A percentile compares a stretch with the other conserved stretches of the same genome.
Evolutionary conservation across 2,329 filamentous ascomycete species (phyloP).

Genomic region (Verticillium isaacii): DNA sequence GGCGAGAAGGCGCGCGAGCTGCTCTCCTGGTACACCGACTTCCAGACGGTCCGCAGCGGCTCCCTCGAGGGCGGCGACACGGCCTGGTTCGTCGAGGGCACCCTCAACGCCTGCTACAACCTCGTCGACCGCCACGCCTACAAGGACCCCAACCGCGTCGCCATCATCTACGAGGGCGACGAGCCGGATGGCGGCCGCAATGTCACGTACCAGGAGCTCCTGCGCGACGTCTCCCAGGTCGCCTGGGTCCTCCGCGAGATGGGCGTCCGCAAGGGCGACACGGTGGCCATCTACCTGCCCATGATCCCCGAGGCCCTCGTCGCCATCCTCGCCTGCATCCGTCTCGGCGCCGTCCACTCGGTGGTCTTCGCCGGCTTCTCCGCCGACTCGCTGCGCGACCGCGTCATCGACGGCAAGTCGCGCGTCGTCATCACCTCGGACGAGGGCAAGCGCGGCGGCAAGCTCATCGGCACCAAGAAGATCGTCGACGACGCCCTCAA

Average conservation of each 20-base stretch:
- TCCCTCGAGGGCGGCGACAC: slow-evolving; percentile 74
- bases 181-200: slow-evolving; percentile 82
- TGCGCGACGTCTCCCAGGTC: slow-evolving; percentile 83
- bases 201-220: slow-evolving; percentile 88
- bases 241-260: slow-evolving; percentile 89
- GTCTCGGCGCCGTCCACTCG: slow-evolving; percentile 94
- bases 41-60: slow-evolving; percentile 81
- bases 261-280: slow-evolving; percentile 96
- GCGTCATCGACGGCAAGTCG: slow-evolving; percentile 83
- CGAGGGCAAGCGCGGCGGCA: slow-evolving; percentile 96
- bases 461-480: slow-evolving; percentile 96
- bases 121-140: slow-evolving; percentile 96
- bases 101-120: slow-evolving; percentile 95
- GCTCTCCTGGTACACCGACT: slow-evolving; percentile 85
- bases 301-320: slow-evolving; percentile 98
- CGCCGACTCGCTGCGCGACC: slow-evolving; percentile 90
- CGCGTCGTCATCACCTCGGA: slow-evolving; percentile 96
- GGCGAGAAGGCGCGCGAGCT: slow-evolving; percentile 79
- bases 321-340: slow-evolving; percentile 82
- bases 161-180: slow-evolving; percentile 98
- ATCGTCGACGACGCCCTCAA: slow-evolving; percentile 97
- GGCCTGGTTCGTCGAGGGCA: slow-evolving; percentile 92
- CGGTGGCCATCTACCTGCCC: slow-evolving; percentile 92
- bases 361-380: slow-evolving; percentile 98
- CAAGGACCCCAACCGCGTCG: slow-evolving; percentile 86